phyloP scores from a whole-genome alignment of 768 basidiomycete genomes.

The Panus rudis region DNA sequence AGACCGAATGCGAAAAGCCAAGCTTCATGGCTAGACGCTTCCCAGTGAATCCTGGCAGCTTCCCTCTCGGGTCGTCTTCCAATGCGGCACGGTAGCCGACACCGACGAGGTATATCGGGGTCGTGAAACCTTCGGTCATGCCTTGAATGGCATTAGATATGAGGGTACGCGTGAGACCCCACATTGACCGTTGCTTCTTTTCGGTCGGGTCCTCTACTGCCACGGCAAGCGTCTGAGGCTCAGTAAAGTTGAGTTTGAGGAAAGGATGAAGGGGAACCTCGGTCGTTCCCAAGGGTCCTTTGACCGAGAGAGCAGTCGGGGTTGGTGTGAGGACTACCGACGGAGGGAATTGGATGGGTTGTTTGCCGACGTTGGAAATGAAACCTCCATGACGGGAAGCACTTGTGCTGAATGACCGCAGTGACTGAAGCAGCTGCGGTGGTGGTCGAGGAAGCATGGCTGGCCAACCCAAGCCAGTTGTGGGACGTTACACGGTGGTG shows the following conservation, averaged over 20 bases:
- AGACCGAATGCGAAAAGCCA: slow-evolving; percentile 85
- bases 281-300: slow-evolving; percentile 49
- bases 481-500: not conserved
- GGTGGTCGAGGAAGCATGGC: not conserved
- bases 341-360: slow-evolving; percentile 44
- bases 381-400: slow-evolving; percentile 22
- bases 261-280: slow-evolving; percentile 41
- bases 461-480: not conserved
- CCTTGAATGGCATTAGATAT: slow-evolving; percentile 87
- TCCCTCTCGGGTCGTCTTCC: slow-evolving; percentile 70
- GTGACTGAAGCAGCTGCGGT: slow-evolving; percentile 11
- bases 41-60: slow-evolving; percentile 48
- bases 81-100: slow-evolving; percentile 89
- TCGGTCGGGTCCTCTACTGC: slow-evolving; percentile 51
- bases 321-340: slow-evolving; percentile 35
- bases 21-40: slow-evolving; percentile 84
- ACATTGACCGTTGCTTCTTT: slow-evolving; percentile 81
- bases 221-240: slow-evolving; percentile 29
- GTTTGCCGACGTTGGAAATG: slow-evolving; percentile 42
- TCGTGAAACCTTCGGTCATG: slow-evolving; percentile 80
- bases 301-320: slow-evolving; percentile 40
- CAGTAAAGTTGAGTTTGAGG: slow-evolving; percentile 32
- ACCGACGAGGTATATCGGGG: slow-evolving; percentile 85
- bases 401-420: slow-evolving; percentile 44
- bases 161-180: slow-evolving; percentile 91